These are phyloP conservation scores for Coemansia sp. DNA, from an alignment of 192 early-diverging fungal species.

Conservation along the genomic window DNA sequence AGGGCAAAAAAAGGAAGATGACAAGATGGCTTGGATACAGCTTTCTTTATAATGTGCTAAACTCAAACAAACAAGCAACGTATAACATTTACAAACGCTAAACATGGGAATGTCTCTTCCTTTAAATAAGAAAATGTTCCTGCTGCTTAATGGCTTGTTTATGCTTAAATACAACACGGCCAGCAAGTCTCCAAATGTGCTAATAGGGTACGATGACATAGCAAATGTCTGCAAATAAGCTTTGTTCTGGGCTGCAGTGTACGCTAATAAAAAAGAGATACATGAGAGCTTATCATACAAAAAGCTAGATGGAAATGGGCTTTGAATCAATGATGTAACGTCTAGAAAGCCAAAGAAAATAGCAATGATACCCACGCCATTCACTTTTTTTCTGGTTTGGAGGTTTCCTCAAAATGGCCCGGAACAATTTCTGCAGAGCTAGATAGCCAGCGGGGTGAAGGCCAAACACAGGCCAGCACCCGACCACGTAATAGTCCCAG, in stretches of 20 bases:
- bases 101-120: not conserved
- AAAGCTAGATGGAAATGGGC: not conserved
- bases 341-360: not conserved
- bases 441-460: conserved; percentile 20
- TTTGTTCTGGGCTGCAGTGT: not conserved
- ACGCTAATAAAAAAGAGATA: not conserved
- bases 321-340: not conserved
- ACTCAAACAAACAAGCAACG: not conserved
- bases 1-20: not conserved
- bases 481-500: conserved; percentile 77
- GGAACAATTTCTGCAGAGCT: conserved; percentile 36
- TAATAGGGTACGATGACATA: not conserved
- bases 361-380: not conserved
- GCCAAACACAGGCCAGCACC: conserved; percentile 66
- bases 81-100: not conserved
- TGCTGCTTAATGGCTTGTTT: not conserved
- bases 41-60: too few species aligned
- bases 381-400: not conserved
- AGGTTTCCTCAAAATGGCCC: conserved; percentile 18
- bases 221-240: not conserved
- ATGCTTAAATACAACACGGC: not conserved
- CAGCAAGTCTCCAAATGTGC: not conserved
- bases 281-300: not conserved
- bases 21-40: too few species aligned
- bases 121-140: not conserved